Conservation (phyloP, 1,139 yeast genomes). For the Nakaseomyces delphensis region DNA sequence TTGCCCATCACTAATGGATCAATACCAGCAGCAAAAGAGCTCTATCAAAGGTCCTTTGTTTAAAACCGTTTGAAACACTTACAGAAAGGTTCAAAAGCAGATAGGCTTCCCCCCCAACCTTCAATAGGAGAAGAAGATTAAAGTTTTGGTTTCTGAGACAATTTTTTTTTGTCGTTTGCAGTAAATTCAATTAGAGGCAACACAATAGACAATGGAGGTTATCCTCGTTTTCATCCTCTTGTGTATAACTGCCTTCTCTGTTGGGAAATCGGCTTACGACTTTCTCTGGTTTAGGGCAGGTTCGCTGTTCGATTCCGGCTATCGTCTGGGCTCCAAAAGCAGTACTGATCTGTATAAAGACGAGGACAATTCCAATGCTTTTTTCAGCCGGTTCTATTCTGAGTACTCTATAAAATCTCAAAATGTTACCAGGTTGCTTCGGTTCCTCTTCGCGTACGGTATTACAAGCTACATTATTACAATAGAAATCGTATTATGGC, state of each 20-base stretch:
- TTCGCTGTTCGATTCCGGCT: slow-evolving; percentile 13
- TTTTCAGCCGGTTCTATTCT: slow-evolving; percentile 25
- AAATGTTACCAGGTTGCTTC: slow-evolving; percentile 13
- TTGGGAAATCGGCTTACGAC: slow-evolving; percentile 16
- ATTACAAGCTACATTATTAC: slow-evolving; percentile 25
- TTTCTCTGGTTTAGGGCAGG: slow-evolving; percentile 16
- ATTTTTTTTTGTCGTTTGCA: not conserved
- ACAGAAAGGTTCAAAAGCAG: no score
- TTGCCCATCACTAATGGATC: no score
- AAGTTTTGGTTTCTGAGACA: not conserved
- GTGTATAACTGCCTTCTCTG: slow-evolving; percentile 12
- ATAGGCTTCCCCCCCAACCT: no score
- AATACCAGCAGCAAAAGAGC: no score
- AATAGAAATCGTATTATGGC: slow-evolving; percentile 29
- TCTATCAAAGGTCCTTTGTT: no score
- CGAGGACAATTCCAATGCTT: slow-evolving; percentile 9
- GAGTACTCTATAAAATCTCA: slow-evolving; percentile 28
- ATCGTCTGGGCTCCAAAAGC: not conserved
- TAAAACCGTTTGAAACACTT: no score
- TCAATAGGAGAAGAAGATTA: not conserved
- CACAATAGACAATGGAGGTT: slow-evolving; percentile 13
- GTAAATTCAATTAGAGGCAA: not conserved
- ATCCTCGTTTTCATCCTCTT: slow-evolving; percentile 13
- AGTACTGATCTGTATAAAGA: slow-evolving; percentile 3
- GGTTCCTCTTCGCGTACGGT: slow-evolving; percentile 25